A percentile compares a stretch with the other conserved stretches of the same genome.
Evolutionary conservation across 805 yeast species (phyloP).

Genomic region (Candida takata): DNA sequence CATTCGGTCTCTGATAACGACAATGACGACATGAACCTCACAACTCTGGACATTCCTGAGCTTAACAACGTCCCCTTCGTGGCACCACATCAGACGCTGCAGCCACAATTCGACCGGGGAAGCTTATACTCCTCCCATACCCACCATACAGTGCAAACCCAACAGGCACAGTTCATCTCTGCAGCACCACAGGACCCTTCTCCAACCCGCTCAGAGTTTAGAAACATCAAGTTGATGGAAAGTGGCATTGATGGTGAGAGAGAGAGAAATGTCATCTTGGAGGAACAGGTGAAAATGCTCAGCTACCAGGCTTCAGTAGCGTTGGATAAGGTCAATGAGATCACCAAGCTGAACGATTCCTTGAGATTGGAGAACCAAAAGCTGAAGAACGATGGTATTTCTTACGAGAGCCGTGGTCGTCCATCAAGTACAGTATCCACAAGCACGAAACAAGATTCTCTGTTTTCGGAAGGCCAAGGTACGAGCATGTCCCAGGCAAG

Average conservation of each 20-base stretch:
- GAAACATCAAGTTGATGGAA: neutral
- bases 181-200: too few species aligned
- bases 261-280: slow-evolving; percentile 21
- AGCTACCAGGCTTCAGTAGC: slow-evolving; percentile 23
- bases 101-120: too few species aligned
- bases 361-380: slow-evolving; percentile 15
- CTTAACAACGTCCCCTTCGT: neutral
- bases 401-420: too few species aligned
- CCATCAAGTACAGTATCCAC: too few species aligned
- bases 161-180: neutral
- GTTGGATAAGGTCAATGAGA: slow-evolving; percentile 20
- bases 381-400: neutral
- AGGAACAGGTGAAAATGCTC: slow-evolving; percentile 21
- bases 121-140: neutral
- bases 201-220: neutral
- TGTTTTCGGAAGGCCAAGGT: neutral
- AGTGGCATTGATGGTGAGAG: slow-evolving; percentile 17
- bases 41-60: slow-evolving; percentile 17
- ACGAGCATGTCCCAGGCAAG: slow-evolving; percentile 15
- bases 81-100: too few species aligned
- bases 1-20: neutral
- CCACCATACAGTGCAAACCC: neutral
- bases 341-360: slow-evolving; percentile 13
- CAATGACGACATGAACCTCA: slow-evolving; percentile 11
- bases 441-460: too few species aligned